Base-by-base conservation (phyloP, 768 basidiomycete genomes). In the Leccinellum rugosiceps region DNA sequence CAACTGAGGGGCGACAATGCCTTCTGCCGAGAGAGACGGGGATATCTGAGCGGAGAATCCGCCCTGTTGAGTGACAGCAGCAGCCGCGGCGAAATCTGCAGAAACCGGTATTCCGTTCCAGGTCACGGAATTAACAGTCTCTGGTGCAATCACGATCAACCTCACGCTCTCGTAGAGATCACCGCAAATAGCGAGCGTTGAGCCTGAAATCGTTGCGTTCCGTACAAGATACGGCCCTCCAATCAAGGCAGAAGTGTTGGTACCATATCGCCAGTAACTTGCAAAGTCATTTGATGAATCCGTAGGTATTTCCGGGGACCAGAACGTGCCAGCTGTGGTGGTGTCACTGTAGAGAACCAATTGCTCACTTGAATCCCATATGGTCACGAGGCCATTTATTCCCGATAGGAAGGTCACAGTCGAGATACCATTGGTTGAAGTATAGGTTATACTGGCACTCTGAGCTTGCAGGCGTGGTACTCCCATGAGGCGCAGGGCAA, bases 261-360 rank as follows among this genome's bases (percentile, higher is more conserved):
- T 21, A 13, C 43, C 43, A 23, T 44, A 46, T 52, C 83, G 77
- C 86, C 87, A 92, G 76, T 77, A 92, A 62, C 81, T 83, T 43
- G 74, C 75, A 55, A 86, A 77, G 13, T 78, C 75, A 28, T 78
- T 72, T 4, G 65, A 70, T 19, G 58, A 43, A 6, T 66, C 60
- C 1, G 74, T 72, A 6, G 84, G 70, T 44, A 92, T 76, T 17
- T 82, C 78, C 2, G 92, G 92, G 5, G 86, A 78, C 85, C 88
- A 94, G 75, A 91, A 90, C 0, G 85, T 86, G 30, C 78, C 81
- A 3, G 86, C 85, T 0, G 87, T 87, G 14, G 65, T 73, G 0
- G 83, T 78, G 65, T 92, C 90, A 7, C 83, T 81, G 63, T 78
- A 91, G 13, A 92, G 72, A 26, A 94, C 70, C 19, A 92, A 77